Evolutionary conservation across 2,329 filamentous ascomycete genomes (phyloP).

Genomic region (Phialophora macrospora): DNA sequence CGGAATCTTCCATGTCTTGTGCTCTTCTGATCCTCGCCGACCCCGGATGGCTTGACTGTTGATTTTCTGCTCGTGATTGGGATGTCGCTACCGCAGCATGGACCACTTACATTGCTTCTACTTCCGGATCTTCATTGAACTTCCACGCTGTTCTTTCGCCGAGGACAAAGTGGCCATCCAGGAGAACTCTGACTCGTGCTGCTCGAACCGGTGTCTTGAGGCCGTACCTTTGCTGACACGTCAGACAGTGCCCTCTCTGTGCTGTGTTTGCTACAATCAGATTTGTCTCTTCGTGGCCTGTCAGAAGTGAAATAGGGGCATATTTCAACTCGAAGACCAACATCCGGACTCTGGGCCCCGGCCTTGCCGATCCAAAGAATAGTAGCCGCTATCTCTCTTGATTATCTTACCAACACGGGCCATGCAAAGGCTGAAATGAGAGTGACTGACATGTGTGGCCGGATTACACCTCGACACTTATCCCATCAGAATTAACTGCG

Average conservation of each 20-base stretch:
- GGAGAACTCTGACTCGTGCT: neutral
- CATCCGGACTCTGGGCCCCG: neutral
- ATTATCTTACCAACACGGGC: neutral
- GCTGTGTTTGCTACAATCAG: neutral
- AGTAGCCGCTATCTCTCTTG: neutral
- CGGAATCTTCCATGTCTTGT: conserved; percentile 10
- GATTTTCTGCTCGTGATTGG: neutral
- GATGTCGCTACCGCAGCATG: neutral
- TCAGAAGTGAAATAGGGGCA: neutral
- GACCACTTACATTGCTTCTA: neutral
- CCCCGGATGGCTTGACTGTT: conserved; percentile 8
- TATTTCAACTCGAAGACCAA: neutral
- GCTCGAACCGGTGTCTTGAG: neutral
- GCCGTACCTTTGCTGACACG: neutral
- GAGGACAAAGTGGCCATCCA: neutral
- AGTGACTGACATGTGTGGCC: neutral
- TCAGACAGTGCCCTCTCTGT: neutral
- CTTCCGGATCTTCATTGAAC: neutral
- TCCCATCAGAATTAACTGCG: neutral
- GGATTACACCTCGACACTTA: neutral
- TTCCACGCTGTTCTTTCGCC: neutral
- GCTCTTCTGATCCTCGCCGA: neutral
- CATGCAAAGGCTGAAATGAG: neutral
- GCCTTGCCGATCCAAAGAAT: neutral
- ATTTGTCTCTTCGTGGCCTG: neutral